Base-by-base conservation (phyloP, 495 filamentous ascomycete genomes). In the Penicillium macrosclerotiorum region DNA sequence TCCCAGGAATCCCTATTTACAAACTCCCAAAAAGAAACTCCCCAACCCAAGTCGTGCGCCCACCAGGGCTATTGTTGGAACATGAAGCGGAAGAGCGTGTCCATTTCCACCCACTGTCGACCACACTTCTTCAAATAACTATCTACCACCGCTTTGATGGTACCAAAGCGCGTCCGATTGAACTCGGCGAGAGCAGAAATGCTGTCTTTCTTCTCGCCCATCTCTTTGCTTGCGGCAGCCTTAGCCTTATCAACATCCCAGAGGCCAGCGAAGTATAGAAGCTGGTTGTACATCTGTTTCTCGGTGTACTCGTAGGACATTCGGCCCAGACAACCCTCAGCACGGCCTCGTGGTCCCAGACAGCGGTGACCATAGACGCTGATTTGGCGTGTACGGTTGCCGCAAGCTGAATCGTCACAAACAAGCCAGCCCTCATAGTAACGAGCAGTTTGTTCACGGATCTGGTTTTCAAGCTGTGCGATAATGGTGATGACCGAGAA, bases 101-200 rank as follows among this genome's bases (percentile, higher is more conserved):
- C 90, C 93, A 97, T 98, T 45, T 88, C 88, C 42, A 98, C 93
- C 90, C 90, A 97, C 68, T 87, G 86, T 62, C 90, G 75, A 25
- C 94, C 93, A 74, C 90, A 96, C 75, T 90, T 93, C 61, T 88
- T 88, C 65, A 98, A 65, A 71, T 96, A 94, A 60, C 67, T 82
- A 47, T 89, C 89, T 8, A 94, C 90, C n/a, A 88, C 83, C 1
- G 75, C 78, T 68, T 78, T 83, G 35, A 90, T 70, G 6, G 86
- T 89, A 13, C 57, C 79, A 62, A 97, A 97, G 56, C 89, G 66
- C 25, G 71, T 72, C 23, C 85, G 71, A 63, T 97, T 97, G 62
- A 86, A 81, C 59, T 87, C 86, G 20, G 80, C 89, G 52, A 96
- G 74, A 25, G 83, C 83, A 9, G 74, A 65, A 23, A 88, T 59